These are phyloP conservation scores for Coemansia sp. DNA, from an alignment of 192 early-diverging fungal genomes.

Conservation along the genomic window DNA sequence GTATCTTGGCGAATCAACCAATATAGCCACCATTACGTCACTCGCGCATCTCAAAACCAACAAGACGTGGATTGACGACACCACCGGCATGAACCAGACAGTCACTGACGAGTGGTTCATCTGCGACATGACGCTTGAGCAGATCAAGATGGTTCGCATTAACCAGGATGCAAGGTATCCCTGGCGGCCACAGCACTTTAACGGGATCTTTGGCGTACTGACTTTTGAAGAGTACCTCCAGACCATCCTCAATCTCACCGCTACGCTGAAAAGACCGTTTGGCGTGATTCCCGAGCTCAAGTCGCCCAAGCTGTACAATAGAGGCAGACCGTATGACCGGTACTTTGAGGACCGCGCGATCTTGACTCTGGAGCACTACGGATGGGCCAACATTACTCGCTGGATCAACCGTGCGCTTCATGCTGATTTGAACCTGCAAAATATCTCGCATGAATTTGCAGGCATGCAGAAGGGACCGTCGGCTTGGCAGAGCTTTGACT, in stretches of 20 bases:
- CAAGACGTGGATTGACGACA: slow-evolving; percentile 34
- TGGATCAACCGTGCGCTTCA: slow-evolving; percentile 21
- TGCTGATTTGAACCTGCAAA: slow-evolving; percentile 13
- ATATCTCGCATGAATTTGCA: too few relatives aligned
- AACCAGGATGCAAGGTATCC: slow-evolving; percentile 24
- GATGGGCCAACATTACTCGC: slow-evolving; percentile 25
- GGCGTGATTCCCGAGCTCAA: slow-evolving; percentile 52
- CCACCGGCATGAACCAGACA: background rate
- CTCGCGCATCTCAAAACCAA: slow-evolving; percentile 27
- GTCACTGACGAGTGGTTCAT: slow-evolving; percentile 49
- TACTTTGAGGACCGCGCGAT: slow-evolving; percentile 53
- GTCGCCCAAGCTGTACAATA: slow-evolving; percentile 46
- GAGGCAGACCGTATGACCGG: slow-evolving; percentile 18
- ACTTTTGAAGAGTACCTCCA: slow-evolving; percentile 52
- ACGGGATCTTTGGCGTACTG: slow-evolving; percentile 35
- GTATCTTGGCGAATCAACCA: slow-evolving; percentile 41
- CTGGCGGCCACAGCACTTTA: slow-evolving; percentile 43
- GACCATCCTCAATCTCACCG: slow-evolving; percentile 32
- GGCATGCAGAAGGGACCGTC: slow-evolving; percentile 15
- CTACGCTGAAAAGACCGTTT: slow-evolving; percentile 28
- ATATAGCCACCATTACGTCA: slow-evolving; percentile 21
- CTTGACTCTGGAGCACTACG: slow-evolving; percentile 35
- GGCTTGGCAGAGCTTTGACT: slow-evolving; percentile 48
- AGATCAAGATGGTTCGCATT: slow-evolving; percentile 30
- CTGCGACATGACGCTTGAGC: slow-evolving; percentile 38